phyloP scores from a whole-genome alignment of 2,329 filamentous ascomycete genomes.

The Xylaria arbuscula region DNA sequence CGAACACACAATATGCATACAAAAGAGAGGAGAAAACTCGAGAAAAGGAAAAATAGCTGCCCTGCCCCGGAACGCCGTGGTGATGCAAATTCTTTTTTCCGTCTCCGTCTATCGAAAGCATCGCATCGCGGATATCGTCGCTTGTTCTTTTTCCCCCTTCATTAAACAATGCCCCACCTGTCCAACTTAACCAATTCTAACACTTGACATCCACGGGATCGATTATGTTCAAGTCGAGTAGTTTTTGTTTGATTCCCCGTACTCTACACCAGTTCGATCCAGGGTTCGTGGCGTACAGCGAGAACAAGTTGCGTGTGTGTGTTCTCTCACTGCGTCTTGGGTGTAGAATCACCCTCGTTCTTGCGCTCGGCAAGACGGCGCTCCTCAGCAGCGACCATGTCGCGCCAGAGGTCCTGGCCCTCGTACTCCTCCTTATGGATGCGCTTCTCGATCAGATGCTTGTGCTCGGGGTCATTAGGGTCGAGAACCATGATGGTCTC shows the following conservation, averaged over 20 bases:
- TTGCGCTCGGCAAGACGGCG: constrained; percentile 60
- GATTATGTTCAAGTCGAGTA: neutral
- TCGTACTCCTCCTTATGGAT: constrained; percentile 88
- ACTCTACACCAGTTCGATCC: neutral
- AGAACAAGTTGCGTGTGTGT: no score
- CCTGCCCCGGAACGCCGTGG: constrained; percentile 23
- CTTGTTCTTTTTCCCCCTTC: neutral
- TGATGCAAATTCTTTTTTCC: constrained; percentile 6
- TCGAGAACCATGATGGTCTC: constrained; percentile 85
- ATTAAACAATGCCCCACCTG: neutral
- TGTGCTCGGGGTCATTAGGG: constrained; percentile 83
- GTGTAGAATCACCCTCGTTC: constrained; percentile 45
- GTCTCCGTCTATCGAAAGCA: constrained; percentile 6
- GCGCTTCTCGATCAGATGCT: constrained; percentile 85
- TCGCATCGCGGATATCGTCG: neutral
- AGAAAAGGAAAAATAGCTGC: constrained; percentile 2
- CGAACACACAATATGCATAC: neutral
- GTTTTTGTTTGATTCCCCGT: neutral
- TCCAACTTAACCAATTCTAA: neutral
- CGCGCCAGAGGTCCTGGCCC: constrained; percentile 93
- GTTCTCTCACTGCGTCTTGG: constrained; percentile 31
- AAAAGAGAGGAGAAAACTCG: constrained; percentile 23
- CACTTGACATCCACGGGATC: neutral
- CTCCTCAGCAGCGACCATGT: constrained; percentile 87
- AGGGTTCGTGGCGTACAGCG: no score